Conservation (phyloP, 495 filamentous ascomycete species). For the Trichoderma orchidacearum region DNA sequence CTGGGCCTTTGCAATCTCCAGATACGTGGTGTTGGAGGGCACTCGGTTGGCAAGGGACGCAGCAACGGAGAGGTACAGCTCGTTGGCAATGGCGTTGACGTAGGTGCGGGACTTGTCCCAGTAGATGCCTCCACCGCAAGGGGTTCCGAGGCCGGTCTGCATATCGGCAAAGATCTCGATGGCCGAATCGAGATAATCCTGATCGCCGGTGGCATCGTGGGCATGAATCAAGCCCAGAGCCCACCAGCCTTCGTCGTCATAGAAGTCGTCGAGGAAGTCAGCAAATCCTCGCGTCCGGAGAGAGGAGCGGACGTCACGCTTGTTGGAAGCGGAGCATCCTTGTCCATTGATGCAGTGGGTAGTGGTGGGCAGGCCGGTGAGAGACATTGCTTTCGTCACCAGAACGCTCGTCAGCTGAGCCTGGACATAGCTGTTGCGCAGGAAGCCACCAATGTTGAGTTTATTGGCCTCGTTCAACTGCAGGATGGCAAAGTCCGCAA, state of each 20-base stretch:
- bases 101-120: conserved; percentile 50
- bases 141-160: conserved; percentile 39
- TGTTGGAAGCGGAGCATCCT: background rate
- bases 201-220: conserved; percentile 45
- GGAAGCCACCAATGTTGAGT: conserved; percentile 20
- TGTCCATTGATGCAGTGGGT: conserved; percentile 12
- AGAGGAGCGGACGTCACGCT: conserved; percentile 10
- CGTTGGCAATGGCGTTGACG: conserved; percentile 63
- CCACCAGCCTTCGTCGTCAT: conserved; percentile 68
- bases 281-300: conserved; percentile 16
- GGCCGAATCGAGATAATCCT: conserved; percentile 39
- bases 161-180: conserved; percentile 48
- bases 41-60: conserved; percentile 62
- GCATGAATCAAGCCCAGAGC: conserved; percentile 51
- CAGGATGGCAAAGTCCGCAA: conserved; percentile 45
- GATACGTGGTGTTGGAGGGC: conserved; percentile 31
- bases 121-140: conserved; percentile 52
- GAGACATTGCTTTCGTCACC: conserved; percentile 16
- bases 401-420: conserved; percentile 21
- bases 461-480: conserved; percentile 11
- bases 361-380: conserved; percentile 16
- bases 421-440: conserved; percentile 26
- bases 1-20: conserved; percentile 38
- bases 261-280: conserved; percentile 48
- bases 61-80: conserved; percentile 56